Percentiles rank a stretch among this genome's conserved stretches.
phyloP scores from a whole-genome alignment of 768 basidiomycete genomes.

The Mycena crocata region DNA sequence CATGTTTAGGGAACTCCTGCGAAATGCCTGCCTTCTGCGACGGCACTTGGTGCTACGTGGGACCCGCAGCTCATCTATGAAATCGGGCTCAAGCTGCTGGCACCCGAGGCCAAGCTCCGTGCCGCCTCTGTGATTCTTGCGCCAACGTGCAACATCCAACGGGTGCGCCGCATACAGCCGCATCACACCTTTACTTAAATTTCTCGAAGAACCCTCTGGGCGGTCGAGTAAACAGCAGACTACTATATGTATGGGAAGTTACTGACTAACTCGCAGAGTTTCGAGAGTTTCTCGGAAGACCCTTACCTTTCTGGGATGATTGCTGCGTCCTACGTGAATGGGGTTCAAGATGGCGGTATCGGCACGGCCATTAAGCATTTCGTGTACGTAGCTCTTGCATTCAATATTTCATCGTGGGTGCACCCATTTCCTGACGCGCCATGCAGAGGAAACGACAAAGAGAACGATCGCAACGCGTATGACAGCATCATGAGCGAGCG shows the following conservation, averaged over 20 bases:
- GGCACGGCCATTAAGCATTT: constrained; percentile 87
- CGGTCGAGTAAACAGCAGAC: constrained; percentile 60
- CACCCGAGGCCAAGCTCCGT: constrained; percentile 76
- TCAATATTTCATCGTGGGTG: not conserved
- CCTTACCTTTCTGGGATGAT: constrained; percentile 78
- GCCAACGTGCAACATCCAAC: constrained; percentile 88
- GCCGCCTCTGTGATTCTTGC: constrained; percentile 78
- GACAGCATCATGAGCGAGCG: constrained; percentile 74
- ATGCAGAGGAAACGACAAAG: constrained; percentile 86
- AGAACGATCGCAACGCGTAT: constrained; percentile 77
- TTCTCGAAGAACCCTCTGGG: constrained; percentile 71
- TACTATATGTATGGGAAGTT: not conserved
- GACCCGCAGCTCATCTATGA: constrained; percentile 72
- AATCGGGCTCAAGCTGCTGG: constrained; percentile 73
- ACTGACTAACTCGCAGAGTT: constrained; percentile 56
- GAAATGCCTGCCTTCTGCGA: constrained; percentile 81
- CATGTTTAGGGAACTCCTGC: constrained; percentile 84
- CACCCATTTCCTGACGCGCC: not conserved
- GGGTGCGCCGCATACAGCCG: constrained; percentile 51
- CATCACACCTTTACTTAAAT: constrained; percentile 2
- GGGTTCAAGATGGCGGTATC: constrained; percentile 81
- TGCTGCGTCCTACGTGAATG: constrained; percentile 79
- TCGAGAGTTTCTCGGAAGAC: constrained; percentile 86
- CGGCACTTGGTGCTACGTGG: constrained; percentile 82
- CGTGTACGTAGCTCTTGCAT: constrained; percentile 58